Evolutionary conservation across 2,329 filamentous ascomycete species (phyloP).

Genomic region (Ophiocordyceps australis): DNA sequence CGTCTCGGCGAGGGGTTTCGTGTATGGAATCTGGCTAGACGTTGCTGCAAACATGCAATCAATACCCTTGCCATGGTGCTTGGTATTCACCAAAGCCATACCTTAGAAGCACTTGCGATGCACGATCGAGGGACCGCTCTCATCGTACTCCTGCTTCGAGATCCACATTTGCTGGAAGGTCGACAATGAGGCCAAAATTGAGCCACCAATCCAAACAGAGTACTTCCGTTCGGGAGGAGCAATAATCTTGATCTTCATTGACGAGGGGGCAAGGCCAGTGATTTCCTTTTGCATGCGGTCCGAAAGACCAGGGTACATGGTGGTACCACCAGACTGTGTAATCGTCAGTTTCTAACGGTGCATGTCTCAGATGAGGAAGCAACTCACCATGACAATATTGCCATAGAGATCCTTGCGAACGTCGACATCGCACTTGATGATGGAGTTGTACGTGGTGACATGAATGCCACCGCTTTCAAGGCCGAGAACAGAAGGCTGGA

Average conservation of each 20-base stretch:
- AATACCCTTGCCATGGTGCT: background rate
- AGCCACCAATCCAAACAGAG: constrained; percentile 99
- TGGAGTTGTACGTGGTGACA: constrained; percentile 99
- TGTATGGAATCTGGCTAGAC: constrained; percentile 13
- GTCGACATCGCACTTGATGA: constrained; percentile 99
- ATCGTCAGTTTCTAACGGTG: too few relatives aligned
- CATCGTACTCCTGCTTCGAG: constrained; percentile 99
- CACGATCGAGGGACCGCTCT: constrained; percentile 97
- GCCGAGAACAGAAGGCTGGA: constrained; percentile 96
- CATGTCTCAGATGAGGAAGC: too few relatives aligned
- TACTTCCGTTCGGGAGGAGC: constrained; percentile 99
- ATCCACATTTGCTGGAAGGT: constrained; percentile 99
- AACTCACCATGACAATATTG: constrained; percentile 98
- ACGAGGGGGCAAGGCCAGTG: constrained; percentile 94
- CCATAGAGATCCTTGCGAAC: constrained; percentile 99
- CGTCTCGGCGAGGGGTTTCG: constrained; percentile 14
- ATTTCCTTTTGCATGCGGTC: constrained; percentile 99
- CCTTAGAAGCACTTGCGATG: constrained; percentile 99
- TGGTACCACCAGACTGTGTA: constrained; percentile 92
- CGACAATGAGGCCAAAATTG: constrained; percentile 95
- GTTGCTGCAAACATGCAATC: constrained; percentile 8
- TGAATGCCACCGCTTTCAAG: constrained; percentile 98
- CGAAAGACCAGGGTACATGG: constrained; percentile 99
- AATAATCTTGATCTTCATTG: constrained; percentile 99
- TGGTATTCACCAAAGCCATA: constrained; percentile 13